Conservation (phyloP, 192 early-diverging fungal genomes). For the Neocallimastix lanati region DNA sequence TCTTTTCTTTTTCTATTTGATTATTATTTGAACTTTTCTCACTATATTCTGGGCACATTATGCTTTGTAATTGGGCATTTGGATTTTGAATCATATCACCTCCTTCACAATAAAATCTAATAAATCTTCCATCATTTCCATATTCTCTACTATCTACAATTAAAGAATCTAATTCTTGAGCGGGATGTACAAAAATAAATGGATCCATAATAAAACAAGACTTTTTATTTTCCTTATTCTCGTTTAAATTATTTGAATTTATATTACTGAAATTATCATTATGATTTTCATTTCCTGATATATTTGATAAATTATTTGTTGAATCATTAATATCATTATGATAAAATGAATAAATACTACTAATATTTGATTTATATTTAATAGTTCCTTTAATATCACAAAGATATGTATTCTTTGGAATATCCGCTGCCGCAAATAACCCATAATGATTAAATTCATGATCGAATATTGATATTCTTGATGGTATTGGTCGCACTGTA, state of each 20-base stretch:
- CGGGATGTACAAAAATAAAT: not conserved
- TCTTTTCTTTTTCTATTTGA: not conserved
- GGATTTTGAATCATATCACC: conserved; percentile 4
- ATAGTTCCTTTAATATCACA: conserved; percentile 65
- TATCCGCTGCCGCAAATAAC: conserved; percentile 35
- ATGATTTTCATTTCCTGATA: not conserved
- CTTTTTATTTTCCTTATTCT: not conserved
- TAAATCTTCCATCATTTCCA: conserved; percentile 49
- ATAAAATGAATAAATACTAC: conserved; percentile 41
- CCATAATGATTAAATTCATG: conserved; percentile 20
- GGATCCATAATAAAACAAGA: not conserved
- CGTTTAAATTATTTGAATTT: not conserved
- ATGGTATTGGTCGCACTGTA: conserved; percentile 8
- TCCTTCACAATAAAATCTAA: conserved; percentile 39
- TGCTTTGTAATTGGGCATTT: conserved; percentile 42
- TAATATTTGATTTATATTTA: conserved; percentile 44
- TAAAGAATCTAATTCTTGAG: conserved; percentile 8
- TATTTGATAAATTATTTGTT: conserved; percentile 31
- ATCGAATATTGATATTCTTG: not conserved
- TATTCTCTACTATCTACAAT: conserved; percentile 48
- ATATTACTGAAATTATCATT: not conserved
- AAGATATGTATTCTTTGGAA: conserved; percentile 35
- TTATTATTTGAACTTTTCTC: conserved; percentile 9
- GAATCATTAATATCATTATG: conserved; percentile 41
- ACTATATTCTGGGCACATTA: conserved; percentile 19